phyloP scores from a whole-genome alignment of 257 asterid genomes.

The Avicennia marina region DNA sequence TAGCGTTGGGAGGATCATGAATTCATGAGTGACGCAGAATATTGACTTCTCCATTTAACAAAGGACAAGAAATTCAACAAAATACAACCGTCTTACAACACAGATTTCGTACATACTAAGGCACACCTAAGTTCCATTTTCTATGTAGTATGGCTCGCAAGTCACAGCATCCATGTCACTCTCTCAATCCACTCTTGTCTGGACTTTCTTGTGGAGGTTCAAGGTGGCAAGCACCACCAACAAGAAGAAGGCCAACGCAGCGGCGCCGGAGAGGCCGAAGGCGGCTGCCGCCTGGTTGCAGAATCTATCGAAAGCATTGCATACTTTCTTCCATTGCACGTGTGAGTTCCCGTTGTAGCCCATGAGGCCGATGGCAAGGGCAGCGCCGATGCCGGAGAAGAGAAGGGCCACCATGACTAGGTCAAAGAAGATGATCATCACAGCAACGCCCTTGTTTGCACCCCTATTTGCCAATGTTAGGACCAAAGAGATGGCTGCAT shows the following conservation, averaged over 20 bases:
- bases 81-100: no score
- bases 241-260: constrained; percentile 33
- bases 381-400: constrained; percentile 54
- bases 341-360: constrained; percentile 64
- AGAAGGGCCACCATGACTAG: constrained; percentile 60
- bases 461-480: constrained; percentile 32
- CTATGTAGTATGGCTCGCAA: no score
- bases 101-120: no score
- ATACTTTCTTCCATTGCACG: constrained; percentile 58
- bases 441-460: constrained; percentile 16
- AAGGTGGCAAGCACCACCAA: constrained; percentile 33
- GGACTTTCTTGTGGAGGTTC: constrained; percentile 43
- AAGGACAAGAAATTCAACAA: no score
- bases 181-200: no score
- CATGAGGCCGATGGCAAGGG: constrained; percentile 47
- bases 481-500: constrained; percentile 44
- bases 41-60: no score
- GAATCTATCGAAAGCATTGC: constrained; percentile 39
- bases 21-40: no score
- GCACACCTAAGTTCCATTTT: no score
- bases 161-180: no score
- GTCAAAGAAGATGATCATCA: constrained; percentile 35
- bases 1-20: no score
- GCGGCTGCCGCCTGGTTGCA: constrained; percentile 44
- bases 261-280: constrained; percentile 36